These are phyloP conservation scores for Fomitopsis palustris DNA, from an alignment of 1,284 basidiomycete genomes.

Conservation along the genomic window DNA sequence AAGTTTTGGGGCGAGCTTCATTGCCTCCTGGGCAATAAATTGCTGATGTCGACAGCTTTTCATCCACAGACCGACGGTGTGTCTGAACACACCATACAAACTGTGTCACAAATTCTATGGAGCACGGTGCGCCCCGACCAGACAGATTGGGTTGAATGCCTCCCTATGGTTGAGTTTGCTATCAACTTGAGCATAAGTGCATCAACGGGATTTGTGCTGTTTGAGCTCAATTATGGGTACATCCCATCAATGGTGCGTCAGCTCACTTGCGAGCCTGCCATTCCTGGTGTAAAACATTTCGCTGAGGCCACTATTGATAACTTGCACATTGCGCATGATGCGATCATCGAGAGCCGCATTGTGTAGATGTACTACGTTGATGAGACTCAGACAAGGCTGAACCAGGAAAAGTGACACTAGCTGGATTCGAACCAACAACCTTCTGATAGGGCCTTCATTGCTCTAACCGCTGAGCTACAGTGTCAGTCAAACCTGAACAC, in stretches of 20 bases:
- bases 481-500: too few relatives aligned
- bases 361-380: slow-evolving; percentile 20
- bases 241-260: slow-evolving; percentile 14
- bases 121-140: slow-evolving; percentile 27
- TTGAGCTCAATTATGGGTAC: slow-evolving; percentile 33
- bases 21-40: slow-evolving; percentile 21
- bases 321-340: slow-evolving; percentile 21
- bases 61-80: slow-evolving; percentile 34
- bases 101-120: slow-evolving; percentile 26
- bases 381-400: too few relatives aligned
- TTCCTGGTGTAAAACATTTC: slow-evolving; percentile 20
- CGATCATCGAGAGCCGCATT: slow-evolving; percentile 19
- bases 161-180: slow-evolving; percentile 33
- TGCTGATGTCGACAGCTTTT: slow-evolving; percentile 28
- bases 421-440: too few relatives aligned
- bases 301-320: slow-evolving; percentile 10
- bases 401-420: too few relatives aligned
- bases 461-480: too few relatives aligned
- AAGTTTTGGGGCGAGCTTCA: slow-evolving; percentile 10
- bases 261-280: not conserved
- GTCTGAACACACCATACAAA: slow-evolving; percentile 22
- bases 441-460: too few relatives aligned
- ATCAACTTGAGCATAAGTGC: slow-evolving; percentile 29
- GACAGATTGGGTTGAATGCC: slow-evolving; percentile 28
- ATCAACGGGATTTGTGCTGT: slow-evolving; percentile 32